Base-by-base conservation (phyloP, 2,329 filamentous ascomycete species). In the Colletotrichum gloeosporioides region DNA sequence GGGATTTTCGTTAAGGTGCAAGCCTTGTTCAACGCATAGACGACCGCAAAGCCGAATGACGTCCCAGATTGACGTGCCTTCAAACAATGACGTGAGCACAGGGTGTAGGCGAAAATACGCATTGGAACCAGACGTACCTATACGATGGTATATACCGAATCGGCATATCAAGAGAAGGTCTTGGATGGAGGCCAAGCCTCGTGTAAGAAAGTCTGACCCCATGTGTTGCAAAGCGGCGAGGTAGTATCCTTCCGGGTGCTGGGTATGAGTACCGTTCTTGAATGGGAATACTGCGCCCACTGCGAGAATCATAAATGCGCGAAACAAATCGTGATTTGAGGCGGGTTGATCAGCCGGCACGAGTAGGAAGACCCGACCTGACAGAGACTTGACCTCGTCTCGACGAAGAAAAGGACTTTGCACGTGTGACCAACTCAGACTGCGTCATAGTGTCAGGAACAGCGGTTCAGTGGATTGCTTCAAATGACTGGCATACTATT, bases 101-200 rank as follows among this genome's bases (percentile, higher is more conserved):
- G 29, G 10, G 15, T 12, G 18, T 32, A 8, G 25, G 16, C 29
- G 12, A 32, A 8, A n/a, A 36, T 22, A 25, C 22, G 8, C 9
- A n/a, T 31, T 36, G 25, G 13, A 78, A 8, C 5, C 9, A 18
- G 29, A 15, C 72, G 22, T 73, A 82, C 83, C 83, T n/a, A 86
- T 86, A 25, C 86, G 84, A 74, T 87, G 82, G 69, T 87, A 87
- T 55, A 87, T 86, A 1, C 84, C 86, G 72, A 87, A 87, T 15
- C 85, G 79, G 10, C 82, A 83, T 18, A 87, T 79, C 7, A 87
- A 73, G 1, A 88, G 77, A 4, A 87, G 79, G 63, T 87, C 84
- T 70, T 87, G 84, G 12, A 87, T 82, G 1, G 84, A 84, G 8
- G 81, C 78, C 2, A 85, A 69, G 3, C 82, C 81, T n/a, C 80